phyloP scores from a whole-genome alignment of 1,284 basidiomycete genomes.

The Phellopilus nigrolimitatus region DNA sequence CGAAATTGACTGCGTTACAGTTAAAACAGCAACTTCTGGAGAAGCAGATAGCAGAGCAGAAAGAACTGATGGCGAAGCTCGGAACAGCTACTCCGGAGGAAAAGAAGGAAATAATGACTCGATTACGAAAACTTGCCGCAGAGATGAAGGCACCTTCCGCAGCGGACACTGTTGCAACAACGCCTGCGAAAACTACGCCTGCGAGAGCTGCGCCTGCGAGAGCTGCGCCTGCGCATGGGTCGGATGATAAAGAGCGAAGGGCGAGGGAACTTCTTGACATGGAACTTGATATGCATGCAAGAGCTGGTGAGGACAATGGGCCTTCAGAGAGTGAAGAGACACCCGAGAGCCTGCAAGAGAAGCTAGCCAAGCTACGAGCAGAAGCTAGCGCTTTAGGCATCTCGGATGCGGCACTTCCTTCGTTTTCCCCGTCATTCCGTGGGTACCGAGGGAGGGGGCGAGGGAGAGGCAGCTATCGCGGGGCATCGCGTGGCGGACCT shows the following conservation, averaged over 20 bases:
- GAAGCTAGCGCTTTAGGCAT: constrained; percentile 85
- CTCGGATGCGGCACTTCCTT: constrained; percentile 37
- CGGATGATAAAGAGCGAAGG: constrained; percentile 44
- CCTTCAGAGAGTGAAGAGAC: constrained; percentile 41
- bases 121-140: constrained; percentile 73
- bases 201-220: too few relatives aligned
- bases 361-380: constrained; percentile 77
- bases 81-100: constrained; percentile 61
- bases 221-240: constrained; percentile 26
- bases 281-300: constrained; percentile 63
- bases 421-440: constrained; percentile 46
- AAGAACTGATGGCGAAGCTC: constrained; percentile 75
- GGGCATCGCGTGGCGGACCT: constrained; percentile 56
- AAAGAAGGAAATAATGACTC: constrained; percentile 77
- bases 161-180: constrained; percentile 29
- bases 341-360: constrained; percentile 72
- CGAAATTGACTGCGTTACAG: constrained; percentile 47
- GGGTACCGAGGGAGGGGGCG: constrained; percentile 69
- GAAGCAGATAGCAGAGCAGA: constrained; percentile 86
- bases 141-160: constrained; percentile 59
- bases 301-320: constrained; percentile 5
- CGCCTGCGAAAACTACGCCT: constrained; percentile 25
- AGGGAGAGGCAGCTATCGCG: constrained; percentile 58
- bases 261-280: constrained; percentile 68
- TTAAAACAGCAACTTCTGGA: constrained; percentile 77